Evolutionary conservation across 192 early-diverging fungal species (phyloP).

Genomic region (Backusella parvicylindrica): DNA sequence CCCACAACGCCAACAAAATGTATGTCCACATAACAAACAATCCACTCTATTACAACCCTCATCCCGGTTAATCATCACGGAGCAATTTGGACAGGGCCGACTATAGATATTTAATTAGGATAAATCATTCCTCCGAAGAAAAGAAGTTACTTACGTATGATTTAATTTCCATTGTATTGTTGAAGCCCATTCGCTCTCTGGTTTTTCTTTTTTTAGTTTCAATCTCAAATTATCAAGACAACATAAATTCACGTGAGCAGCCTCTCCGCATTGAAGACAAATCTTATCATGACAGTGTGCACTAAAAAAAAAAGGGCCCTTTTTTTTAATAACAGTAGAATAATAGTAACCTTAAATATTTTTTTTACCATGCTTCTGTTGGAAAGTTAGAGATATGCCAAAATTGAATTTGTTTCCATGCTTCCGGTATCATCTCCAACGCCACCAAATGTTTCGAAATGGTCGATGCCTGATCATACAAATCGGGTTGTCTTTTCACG

Average conservation of each 20-base stretch:
- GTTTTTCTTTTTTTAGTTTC: background rate
- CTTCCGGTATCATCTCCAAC: constrained; percentile 46
- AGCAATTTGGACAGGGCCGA: constrained; percentile 63
- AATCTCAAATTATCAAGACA: constrained; percentile 44
- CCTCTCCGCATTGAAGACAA: constrained; percentile 53
- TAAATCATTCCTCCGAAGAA: background rate
- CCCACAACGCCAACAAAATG: constrained; percentile 64
- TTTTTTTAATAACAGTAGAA: constrained; percentile 4
- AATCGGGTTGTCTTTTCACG: constrained; percentile 1
- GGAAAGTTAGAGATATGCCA: constrained; percentile 51
- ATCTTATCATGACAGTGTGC: constrained; percentile 35
- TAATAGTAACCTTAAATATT: background rate
- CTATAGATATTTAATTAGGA: constrained; percentile 18
- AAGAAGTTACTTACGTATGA: constrained; percentile 24
- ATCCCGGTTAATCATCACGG: constrained; percentile 61
- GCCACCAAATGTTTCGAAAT: constrained; percentile 42
- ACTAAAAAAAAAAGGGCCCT: constrained; percentile 27
- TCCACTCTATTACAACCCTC: constrained; percentile 73
- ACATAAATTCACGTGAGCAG: constrained; percentile 30
- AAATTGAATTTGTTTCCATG: constrained; percentile 59
- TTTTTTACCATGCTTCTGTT: constrained; percentile 44
- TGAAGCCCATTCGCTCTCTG: constrained; percentile 9
- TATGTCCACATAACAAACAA: constrained; percentile 62
- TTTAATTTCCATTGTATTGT: constrained; percentile 36
- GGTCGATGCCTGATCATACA: constrained; percentile 3